phyloP scores from a whole-genome alignment of 305 asterid species.

The Euphrasia arctica region DNA sequence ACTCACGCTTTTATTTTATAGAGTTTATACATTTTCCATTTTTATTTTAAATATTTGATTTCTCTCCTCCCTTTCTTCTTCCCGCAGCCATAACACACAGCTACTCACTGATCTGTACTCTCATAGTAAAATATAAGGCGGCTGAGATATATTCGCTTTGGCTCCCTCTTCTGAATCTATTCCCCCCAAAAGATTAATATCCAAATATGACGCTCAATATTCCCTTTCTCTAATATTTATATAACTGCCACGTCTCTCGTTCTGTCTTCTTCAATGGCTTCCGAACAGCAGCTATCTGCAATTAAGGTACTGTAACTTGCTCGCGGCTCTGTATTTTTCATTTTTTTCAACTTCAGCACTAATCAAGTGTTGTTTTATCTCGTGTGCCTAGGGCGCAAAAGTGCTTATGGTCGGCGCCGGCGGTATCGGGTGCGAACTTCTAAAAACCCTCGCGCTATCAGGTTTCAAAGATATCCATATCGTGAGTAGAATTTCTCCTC shows the following conservation, averaged over 20 bases:
- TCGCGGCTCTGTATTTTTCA: neutral
- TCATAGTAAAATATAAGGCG: slow-evolving; percentile 18
- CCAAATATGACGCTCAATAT: slow-evolving; percentile 23
- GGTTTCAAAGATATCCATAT: slow-evolving; percentile 88
- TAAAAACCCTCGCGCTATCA: slow-evolving; percentile 92
- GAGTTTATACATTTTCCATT: no score
- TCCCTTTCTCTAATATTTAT: slow-evolving; percentile 9
- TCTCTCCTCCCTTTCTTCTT: no score
- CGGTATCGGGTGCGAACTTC: slow-evolving; percentile 96
- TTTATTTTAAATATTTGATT: no score
- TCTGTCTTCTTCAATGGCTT: slow-evolving; percentile 46
- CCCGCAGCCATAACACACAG: no score
- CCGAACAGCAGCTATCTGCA: slow-evolving; percentile 54
- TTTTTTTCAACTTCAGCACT: slow-evolving; percentile 7
- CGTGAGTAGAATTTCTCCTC: slow-evolving; percentile 45
- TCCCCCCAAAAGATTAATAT: slow-evolving; percentile 33
- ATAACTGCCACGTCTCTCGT: slow-evolving; percentile 19
- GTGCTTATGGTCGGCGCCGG: slow-evolving; percentile 99
- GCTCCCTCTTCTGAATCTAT: slow-evolving; percentile 48
- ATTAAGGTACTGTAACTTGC: slow-evolving; percentile 49
- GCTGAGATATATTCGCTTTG: slow-evolving; percentile 31
- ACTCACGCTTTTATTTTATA: no score
- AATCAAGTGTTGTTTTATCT: slow-evolving; percentile 17
- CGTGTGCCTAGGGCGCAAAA: slow-evolving; percentile 60
- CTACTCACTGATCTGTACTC: slow-evolving; percentile 7